Percentiles rank a stretch among this genome's conserved stretches.
phyloP scores from a whole-genome alignment of 1,139 yeast species.

The Kodamaea suecica region DNA sequence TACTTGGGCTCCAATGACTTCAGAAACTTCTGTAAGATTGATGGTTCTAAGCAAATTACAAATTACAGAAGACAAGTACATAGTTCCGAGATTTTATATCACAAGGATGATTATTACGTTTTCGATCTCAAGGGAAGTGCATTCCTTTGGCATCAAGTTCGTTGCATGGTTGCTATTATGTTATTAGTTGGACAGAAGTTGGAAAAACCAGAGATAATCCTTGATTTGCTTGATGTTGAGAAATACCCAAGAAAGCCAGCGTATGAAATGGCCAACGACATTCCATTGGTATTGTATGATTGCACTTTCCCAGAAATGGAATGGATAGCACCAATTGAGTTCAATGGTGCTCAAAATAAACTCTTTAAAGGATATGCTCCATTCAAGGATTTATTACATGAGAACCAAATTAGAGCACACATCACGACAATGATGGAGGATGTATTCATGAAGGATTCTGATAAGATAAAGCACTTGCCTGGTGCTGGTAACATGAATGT shows the following conservation, averaged over 20 bases:
- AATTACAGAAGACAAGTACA: slow-evolving; percentile 63
- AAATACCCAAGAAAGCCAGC: slow-evolving; percentile 68
- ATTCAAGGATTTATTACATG: slow-evolving; percentile 31
- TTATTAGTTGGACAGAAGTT: slow-evolving; percentile 76
- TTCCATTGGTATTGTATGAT: slow-evolving; percentile 86
- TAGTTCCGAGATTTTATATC: slow-evolving; percentile 47
- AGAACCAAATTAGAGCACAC: slow-evolving; percentile 35
- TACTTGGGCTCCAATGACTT: slow-evolving; percentile 84
- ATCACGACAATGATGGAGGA: slow-evolving; percentile 31
- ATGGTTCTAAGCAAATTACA: slow-evolving; percentile 87
- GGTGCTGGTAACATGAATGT: slow-evolving; percentile 45
- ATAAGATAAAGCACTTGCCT: slow-evolving; percentile 15
- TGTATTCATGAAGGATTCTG: slow-evolving; percentile 20
- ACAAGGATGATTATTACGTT: slow-evolving; percentile 51
- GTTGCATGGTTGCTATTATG: slow-evolving; percentile 88
- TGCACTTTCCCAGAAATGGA: slow-evolving; percentile 73
- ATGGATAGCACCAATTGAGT: slow-evolving; percentile 46
- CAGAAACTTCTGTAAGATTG: slow-evolving; percentile 90
- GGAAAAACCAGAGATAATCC: slow-evolving; percentile 60
- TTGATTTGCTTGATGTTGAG: slow-evolving; percentile 56
- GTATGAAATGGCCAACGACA: slow-evolving; percentile 87
- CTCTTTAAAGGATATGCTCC: slow-evolving; percentile 25
- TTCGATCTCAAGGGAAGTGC: slow-evolving; percentile 87
- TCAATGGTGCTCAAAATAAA: slow-evolving; percentile 16
- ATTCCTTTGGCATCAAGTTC: slow-evolving; percentile 96